Conservation (phyloP, 345 rosid species). For the Camelina sativa region DNA sequence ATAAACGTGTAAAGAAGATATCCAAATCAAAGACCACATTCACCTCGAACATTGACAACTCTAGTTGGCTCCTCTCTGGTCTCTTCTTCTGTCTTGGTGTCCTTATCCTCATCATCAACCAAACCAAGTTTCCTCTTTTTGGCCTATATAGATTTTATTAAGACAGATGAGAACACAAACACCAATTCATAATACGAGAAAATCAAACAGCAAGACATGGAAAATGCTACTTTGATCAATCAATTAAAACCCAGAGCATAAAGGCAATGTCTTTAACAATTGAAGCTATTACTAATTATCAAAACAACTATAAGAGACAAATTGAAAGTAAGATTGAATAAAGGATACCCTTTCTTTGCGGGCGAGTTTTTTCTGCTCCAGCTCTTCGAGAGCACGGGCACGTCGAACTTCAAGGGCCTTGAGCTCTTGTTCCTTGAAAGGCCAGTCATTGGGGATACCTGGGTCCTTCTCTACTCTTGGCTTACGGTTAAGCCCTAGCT, state of each 20-base stretch:
- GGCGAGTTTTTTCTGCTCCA: slow-evolving; percentile 85
- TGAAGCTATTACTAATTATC: neutral
- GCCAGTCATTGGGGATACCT: slow-evolving; percentile 98
- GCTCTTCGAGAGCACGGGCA: slow-evolving; percentile 82
- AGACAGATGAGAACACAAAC: slow-evolving; percentile 23
- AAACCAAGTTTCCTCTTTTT: slow-evolving; percentile 81
- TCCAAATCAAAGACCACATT: neutral
- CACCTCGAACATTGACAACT: slow-evolving; percentile 63
- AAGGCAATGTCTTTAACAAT: neutral
- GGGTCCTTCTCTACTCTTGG: slow-evolving; percentile 90
- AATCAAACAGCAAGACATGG: neutral
- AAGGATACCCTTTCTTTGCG: slow-evolving; percentile 84
- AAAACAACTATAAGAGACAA: neutral
- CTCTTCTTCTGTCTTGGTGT: slow-evolving; percentile 47
- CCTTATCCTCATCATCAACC: slow-evolving; percentile 58
- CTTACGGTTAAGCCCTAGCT: slow-evolving; percentile 60
- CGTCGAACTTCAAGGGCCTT: slow-evolving; percentile 89
- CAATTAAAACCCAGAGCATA: neutral
- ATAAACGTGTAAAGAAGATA: neutral
- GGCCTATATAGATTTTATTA: slow-evolving; percentile 49
- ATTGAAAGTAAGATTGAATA: neutral
- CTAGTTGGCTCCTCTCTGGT: slow-evolving; percentile 33
- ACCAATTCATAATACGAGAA: neutral
- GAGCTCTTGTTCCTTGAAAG: slow-evolving; percentile 96
- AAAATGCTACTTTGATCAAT: neutral